Percentiles rank a stretch among this genome's conserved stretches.
Evolutionary conservation across 768 basidiomycete species (phyloP).

Genomic region (Trametes cingulata): DNA sequence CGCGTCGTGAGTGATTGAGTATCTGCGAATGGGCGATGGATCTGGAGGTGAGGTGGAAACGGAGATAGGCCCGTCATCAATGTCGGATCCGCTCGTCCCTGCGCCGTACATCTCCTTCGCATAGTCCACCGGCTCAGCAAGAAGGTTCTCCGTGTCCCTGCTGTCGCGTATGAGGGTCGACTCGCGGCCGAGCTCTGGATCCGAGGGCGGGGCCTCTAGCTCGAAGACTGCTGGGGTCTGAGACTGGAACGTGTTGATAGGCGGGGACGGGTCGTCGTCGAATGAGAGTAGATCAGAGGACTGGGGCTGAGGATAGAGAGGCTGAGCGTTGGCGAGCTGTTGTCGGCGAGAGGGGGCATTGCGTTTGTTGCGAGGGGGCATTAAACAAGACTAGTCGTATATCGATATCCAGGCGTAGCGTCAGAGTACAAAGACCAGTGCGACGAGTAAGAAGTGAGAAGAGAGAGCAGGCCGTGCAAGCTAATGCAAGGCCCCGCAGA

Average conservation of each 20-base stretch:
- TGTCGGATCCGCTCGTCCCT: constrained; percentile 13
- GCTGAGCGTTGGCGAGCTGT: constrained; percentile 4
- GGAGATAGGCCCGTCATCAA: constrained; percentile 17
- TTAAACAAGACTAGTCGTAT: constrained; percentile 25
- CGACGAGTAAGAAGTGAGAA: neutral
- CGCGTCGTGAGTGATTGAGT: constrained; percentile 1
- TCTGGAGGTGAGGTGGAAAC: constrained; percentile 15
- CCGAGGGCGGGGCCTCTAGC: constrained; percentile 17
- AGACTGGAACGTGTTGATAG: neutral
- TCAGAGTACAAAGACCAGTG: neutral
- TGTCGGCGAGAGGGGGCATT: constrained; percentile 25
- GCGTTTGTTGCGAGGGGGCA: constrained; percentile 31
- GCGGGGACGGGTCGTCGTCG: neutral
- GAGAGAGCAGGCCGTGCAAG: constrained; percentile 9
- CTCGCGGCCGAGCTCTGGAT: constrained; percentile 18
- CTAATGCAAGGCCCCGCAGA: constrained; percentile 8
- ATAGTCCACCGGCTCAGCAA: neutral
- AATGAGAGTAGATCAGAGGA: constrained; percentile 17
- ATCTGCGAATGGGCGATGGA: constrained; percentile 6
- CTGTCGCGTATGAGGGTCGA: constrained; percentile 4
- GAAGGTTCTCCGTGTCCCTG: neutral
- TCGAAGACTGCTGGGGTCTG: constrained; percentile 8
- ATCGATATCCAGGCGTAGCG: neutral
- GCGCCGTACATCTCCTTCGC: constrained; percentile 7
- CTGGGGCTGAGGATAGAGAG: neutral